These are phyloP conservation scores for Vararia minispora DNA, from an alignment of 768 basidiomycete genomes.

Conservation along the genomic window DNA sequence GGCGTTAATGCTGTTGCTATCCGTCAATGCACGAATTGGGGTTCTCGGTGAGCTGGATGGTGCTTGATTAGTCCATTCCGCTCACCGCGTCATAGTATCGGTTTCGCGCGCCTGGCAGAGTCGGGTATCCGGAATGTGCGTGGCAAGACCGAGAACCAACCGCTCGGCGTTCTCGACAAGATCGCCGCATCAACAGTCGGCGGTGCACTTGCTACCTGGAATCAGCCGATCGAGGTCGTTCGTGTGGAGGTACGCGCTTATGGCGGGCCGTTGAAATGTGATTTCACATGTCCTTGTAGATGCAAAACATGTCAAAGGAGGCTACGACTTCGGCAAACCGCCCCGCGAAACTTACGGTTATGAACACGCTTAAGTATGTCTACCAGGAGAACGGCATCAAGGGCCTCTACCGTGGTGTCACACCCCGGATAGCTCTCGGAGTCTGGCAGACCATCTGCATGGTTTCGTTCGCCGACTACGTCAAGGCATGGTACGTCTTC, in stretches of 20 bases:
- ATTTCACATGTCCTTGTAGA: conserved; percentile 33
- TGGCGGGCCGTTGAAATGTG: neutral
- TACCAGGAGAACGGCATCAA: conserved; percentile 95
- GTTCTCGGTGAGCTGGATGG: conserved; percentile 53
- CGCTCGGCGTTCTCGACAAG: conserved; percentile 70
- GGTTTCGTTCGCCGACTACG: conserved; percentile 96
- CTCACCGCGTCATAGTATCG: conserved; percentile 52
- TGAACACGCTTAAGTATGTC: conserved; percentile 88
- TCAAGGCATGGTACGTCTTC: conserved; percentile 61
- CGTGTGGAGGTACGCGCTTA: conserved; percentile 82
- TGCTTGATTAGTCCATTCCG: neutral
- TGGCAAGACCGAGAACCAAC: conserved; percentile 72
- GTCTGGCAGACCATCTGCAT: conserved; percentile 99
- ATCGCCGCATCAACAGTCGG: conserved; percentile 81
- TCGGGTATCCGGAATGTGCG: conserved; percentile 60
- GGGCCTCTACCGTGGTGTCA: conserved; percentile 95
- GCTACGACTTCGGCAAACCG: conserved; percentile 56
- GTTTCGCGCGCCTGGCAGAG: conserved; percentile 92
- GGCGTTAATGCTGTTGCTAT: conserved; percentile 94
- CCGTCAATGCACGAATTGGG: conserved; percentile 91
- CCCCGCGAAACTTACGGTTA: conserved; percentile 83
- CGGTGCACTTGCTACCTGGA: conserved; percentile 97
- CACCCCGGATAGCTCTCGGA: conserved; percentile 91
- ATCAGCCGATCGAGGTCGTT: conserved; percentile 96
- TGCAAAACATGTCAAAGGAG: conserved; percentile 97